phyloP scores from a whole-genome alignment of 2,329 filamentous ascomycete species.

The Xylariaceae sp. region DNA sequence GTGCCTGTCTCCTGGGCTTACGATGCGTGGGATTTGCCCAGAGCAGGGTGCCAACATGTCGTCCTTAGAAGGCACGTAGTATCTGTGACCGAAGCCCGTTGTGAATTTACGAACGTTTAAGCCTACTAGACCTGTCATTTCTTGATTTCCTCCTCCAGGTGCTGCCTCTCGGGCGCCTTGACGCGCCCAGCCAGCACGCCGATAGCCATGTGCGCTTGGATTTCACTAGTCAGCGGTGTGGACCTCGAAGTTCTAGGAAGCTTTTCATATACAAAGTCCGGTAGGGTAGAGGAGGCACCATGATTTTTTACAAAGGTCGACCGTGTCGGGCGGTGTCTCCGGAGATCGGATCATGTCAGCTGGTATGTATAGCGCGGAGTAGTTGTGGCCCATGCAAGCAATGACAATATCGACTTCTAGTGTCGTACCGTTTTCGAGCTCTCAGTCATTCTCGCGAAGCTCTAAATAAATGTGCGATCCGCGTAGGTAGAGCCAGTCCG shows the following conservation, averaged over 20 bases:
- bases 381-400: constrained; percentile 18
- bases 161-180: constrained; percentile 33
- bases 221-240: constrained; percentile 41
- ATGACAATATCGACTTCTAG: constrained; percentile 35
- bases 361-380: constrained; percentile 36
- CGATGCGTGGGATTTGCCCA: constrained; percentile 41
- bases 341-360: constrained; percentile 30
- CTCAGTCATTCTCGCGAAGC: constrained; percentile 38
- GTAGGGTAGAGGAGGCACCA: constrained; percentile 40
- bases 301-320: constrained; percentile 43
- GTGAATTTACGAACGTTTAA: constrained; percentile 40
- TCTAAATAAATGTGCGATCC: constrained; percentile 41
- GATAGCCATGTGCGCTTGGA: constrained; percentile 43
- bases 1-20: constrained; percentile 35
- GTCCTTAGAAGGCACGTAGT: constrained; percentile 42
- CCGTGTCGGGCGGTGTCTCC: constrained; percentile 30
- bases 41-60: constrained; percentile 41
- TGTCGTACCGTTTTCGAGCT: constrained; percentile 37
- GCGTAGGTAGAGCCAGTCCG: constrained; percentile 40
- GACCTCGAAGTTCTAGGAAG: constrained; percentile 40
- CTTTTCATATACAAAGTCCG: constrained; percentile 44
- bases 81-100: constrained; percentile 39
- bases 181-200: constrained; percentile 38
- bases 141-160: constrained; percentile 38
- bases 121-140: constrained; percentile 36